phyloP scores from a whole-genome alignment of 257 asterid genomes.

The Solanum ahanhuiri region DNA sequence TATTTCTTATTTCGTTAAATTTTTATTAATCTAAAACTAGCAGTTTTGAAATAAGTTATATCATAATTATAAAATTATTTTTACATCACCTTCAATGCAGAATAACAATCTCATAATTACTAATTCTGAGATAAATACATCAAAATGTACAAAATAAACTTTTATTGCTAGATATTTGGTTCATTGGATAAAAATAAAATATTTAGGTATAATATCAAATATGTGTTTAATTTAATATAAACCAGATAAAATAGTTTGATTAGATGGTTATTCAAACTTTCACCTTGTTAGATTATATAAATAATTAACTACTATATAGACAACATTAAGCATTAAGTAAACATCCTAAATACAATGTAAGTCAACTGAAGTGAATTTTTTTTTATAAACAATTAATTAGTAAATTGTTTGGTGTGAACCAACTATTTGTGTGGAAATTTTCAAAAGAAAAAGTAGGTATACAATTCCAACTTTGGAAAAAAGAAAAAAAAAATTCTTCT shows the following conservation, averaged over 20 bases:
- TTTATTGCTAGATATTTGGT: not conserved
- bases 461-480: not conserved
- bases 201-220: not conserved
- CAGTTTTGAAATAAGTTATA: not conserved
- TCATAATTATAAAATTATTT: accelerated
- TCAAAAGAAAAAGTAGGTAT: not conserved
- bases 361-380: not conserved
- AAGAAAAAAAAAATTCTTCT: not conserved
- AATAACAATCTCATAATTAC: not conserved
- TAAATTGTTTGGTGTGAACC: not conserved
- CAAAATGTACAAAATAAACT: not conserved
- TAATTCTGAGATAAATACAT: not conserved
- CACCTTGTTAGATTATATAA: not conserved
- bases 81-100: not conserved
- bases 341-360: not conserved
- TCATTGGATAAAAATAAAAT: not conserved
- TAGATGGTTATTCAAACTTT: not conserved
- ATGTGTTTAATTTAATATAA: not conserved
- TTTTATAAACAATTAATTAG: not conserved
- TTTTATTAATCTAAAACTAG: not conserved
- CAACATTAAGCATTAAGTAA: not conserved
- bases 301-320: not conserved
- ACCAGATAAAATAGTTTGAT: not conserved
- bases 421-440: not conserved
- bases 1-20: not conserved